These are phyloP conservation scores for Tylopilus vinaceipallidus DNA, from an alignment of 768 basidiomycete genomes.

Conservation along the genomic window DNA sequence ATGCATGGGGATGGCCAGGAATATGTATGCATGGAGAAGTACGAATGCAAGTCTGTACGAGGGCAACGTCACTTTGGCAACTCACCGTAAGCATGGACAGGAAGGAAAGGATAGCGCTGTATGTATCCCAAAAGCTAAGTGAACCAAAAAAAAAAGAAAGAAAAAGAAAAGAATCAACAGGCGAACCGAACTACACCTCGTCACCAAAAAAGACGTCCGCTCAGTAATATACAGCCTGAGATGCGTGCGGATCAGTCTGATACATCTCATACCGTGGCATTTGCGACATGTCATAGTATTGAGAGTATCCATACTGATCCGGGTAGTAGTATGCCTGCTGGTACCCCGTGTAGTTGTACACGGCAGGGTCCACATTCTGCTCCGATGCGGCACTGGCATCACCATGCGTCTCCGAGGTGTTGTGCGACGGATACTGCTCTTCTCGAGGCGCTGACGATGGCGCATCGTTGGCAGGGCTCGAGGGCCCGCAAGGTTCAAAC, in stretches of 20 bases:
- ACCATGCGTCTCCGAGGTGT: constrained; percentile 11
- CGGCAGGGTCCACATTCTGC: constrained; percentile 32
- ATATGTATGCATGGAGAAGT: constrained; percentile 25
- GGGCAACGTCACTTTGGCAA: constrained; percentile 20
- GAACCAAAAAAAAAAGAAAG: constrained; percentile 20
- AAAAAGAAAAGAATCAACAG: constrained; percentile 1
- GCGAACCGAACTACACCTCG: constrained; percentile 13
- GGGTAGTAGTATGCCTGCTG: constrained; percentile 67
- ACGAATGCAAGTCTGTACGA: constrained; percentile 26
- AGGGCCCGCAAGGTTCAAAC: constrained; percentile 45
- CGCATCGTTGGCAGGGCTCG: constrained; percentile 23
- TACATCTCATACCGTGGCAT: constrained; percentile 68
- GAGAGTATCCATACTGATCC: constrained; percentile 63
- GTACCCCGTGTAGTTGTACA: constrained; percentile 60
- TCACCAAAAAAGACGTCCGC: constrained; percentile 6
- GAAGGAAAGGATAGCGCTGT: constrained; percentile 18
- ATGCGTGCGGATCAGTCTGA: constrained; percentile 46
- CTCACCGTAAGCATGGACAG: constrained; percentile 9
- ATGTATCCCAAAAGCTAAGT: constrained; percentile 16
- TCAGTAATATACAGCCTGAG: constrained; percentile 64
- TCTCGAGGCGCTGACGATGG: constrained; percentile 5
- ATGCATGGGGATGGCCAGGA: constrained; percentile 22
- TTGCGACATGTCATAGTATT: constrained; percentile 68
- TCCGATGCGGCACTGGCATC: constrained; percentile 19
- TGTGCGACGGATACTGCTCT: constrained; percentile 16